A percentile compares a stretch with the other conserved stretches of the same genome.
Conservation (phyloP, 2,329 filamentous ascomycete genomes). For the Emericellopsis atlantica region DNA sequence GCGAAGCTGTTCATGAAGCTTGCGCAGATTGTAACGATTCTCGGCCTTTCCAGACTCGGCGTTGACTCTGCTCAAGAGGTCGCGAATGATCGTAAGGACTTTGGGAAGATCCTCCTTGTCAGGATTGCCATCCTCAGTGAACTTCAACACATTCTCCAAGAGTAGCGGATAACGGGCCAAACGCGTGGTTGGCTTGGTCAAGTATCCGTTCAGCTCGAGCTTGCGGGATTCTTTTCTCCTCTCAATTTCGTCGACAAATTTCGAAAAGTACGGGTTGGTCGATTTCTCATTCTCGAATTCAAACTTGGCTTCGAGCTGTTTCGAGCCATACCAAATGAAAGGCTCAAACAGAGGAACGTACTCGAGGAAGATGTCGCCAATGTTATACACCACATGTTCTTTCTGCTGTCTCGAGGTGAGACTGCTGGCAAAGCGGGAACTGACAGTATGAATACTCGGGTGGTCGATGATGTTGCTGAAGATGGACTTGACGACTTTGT, state of each 20-base stretch:
- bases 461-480: conserved; percentile 90
- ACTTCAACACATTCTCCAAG: conserved; percentile 82
- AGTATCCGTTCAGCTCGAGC: conserved; percentile 89
- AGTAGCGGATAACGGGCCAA: conserved; percentile 87
- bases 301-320: conserved; percentile 91
- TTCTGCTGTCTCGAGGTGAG: conserved; percentile 86
- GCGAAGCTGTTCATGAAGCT: conserved; percentile 81
- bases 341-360: conserved; percentile 88
- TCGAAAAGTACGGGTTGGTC: conserved; percentile 70
- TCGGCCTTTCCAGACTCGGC: conserved; percentile 93
- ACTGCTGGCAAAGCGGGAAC: conserved; percentile 76
- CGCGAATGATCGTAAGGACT: conserved; percentile 75
- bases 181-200: conserved; percentile 94
- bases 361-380: conserved; percentile 90
- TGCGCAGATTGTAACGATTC: conserved; percentile 91
- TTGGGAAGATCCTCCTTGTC: conserved; percentile 89
- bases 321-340: conserved; percentile 92
- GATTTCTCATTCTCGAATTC: conserved; percentile 96
- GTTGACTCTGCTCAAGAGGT: conserved; percentile 80
- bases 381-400: conserved; percentile 71
- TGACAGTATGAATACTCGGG: conserved; percentile 74
- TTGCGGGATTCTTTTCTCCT: conserved; percentile 93
- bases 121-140: conserved; percentile 76
- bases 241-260: conserved; percentile 94
- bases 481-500: conserved; percentile 85